Conservation (phyloP, 768 basidiomycete genomes). For the Suillus brevipes region DNA sequence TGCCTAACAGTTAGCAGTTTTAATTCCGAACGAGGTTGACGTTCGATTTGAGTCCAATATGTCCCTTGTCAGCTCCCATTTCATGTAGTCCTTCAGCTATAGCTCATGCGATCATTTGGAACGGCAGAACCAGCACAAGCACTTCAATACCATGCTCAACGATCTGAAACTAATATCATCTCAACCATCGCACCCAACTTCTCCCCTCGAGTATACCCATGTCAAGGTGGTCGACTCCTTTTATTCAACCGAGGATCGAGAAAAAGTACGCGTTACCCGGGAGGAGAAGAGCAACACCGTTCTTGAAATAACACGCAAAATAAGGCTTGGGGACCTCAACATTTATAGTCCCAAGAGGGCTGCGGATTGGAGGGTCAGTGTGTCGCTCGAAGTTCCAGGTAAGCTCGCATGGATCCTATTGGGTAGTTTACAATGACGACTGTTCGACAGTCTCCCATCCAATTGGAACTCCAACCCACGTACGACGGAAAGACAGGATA, state of each 20-base stretch:
- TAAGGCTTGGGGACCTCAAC: conserved; percentile 85
- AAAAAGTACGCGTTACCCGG: conserved; percentile 81
- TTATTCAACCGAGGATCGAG: conserved; percentile 49
- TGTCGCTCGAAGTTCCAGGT: conserved; percentile 91
- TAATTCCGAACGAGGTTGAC: conserved; percentile 60
- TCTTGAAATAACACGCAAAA: conserved; percentile 72
- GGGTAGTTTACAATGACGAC: neutral
- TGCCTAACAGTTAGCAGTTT: conserved; percentile 47
- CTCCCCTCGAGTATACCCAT: conserved; percentile 74
- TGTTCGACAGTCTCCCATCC: conserved; percentile 59
- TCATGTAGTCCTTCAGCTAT: conserved; percentile 8
- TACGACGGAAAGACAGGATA: conserved; percentile 84
- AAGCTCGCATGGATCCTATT: conserved; percentile 26
- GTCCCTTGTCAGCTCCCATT: conserved; percentile 60
- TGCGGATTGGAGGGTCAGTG: conserved; percentile 93
- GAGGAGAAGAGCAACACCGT: conserved; percentile 72
- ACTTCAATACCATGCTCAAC: conserved; percentile 88
- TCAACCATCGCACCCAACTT: conserved; percentile 50
- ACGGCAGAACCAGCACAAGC: conserved; percentile 77
- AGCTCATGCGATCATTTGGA: conserved; percentile 17
- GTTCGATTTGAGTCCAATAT: conserved; percentile 91
- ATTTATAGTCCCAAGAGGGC: conserved; percentile 77
- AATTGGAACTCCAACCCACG: conserved; percentile 56
- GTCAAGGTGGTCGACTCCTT: conserved; percentile 79
- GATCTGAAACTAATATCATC: conserved; percentile 60